Percentiles rank a stretch among this genome's conserved stretches.
phyloP scores from a whole-genome alignment of 192 early-diverging fungal genomes.

The Podila horticola region DNA sequence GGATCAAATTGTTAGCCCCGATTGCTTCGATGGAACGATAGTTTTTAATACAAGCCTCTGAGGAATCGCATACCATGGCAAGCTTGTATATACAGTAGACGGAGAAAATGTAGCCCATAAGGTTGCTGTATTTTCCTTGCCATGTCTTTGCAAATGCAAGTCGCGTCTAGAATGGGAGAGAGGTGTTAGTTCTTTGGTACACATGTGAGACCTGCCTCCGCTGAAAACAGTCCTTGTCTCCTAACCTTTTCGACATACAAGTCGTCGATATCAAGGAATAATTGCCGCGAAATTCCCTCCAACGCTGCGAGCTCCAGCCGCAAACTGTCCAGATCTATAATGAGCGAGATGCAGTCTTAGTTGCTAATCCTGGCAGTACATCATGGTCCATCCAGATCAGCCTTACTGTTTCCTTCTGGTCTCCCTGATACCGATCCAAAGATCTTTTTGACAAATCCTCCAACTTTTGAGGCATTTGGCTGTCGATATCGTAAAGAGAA shows the following conservation, averaged over 20 bases:
- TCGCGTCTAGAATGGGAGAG: slow-evolving; percentile 53
- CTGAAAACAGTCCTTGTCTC: not conserved
- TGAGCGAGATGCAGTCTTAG: not conserved
- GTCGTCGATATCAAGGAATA: slow-evolving; percentile 85
- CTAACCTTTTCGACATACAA: slow-evolving; percentile 78
- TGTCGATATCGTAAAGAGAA: not conserved
- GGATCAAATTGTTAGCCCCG: not conserved
- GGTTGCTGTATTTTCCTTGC: slow-evolving; percentile 81
- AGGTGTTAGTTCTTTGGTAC: not conserved
- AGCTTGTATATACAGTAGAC: slow-evolving; percentile 93
- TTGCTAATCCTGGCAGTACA: not conserved
- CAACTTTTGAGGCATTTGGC: slow-evolving; percentile 53
- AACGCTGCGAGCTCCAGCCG: slow-evolving; percentile 64
- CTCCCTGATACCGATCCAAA: slow-evolving; percentile 52
- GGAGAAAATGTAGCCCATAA: slow-evolving; percentile 88
- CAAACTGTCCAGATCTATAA: slow-evolving; percentile 59
- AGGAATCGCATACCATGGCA: slow-evolving; percentile 64
- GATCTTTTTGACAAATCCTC: slow-evolving; percentile 67
- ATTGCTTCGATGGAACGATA: not conserved
- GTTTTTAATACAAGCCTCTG: not conserved
- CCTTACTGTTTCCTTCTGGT: slow-evolving; percentile 27
- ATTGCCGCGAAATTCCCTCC: slow-evolving; percentile 73
- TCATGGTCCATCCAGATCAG: slow-evolving; percentile 12
- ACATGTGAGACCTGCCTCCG: too few relatives aligned
- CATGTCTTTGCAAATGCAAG: slow-evolving; percentile 71